Evolutionary conservation across 805 yeast genomes (phyloP).

Genomic region (Middelhovenomyces tepae): DNA sequence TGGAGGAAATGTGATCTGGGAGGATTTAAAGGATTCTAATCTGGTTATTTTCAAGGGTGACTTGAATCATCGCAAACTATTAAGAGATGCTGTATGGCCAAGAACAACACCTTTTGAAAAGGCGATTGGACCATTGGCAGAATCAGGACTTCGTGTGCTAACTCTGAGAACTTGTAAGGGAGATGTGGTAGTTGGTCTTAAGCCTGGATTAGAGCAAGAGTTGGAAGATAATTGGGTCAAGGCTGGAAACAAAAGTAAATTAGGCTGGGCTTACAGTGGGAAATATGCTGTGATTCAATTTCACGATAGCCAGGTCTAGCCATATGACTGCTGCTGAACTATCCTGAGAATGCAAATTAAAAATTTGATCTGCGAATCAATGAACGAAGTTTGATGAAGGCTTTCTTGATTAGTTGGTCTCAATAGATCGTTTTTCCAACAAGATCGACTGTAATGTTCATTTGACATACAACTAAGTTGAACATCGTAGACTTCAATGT

Average conservation of each 20-base stretch:
- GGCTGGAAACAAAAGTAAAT: slow-evolving; percentile 53
- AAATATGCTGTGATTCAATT: slow-evolving; percentile 87
- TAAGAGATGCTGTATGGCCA: slow-evolving; percentile 87
- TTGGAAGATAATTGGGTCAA: slow-evolving; percentile 51
- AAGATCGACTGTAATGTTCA: too few species aligned
- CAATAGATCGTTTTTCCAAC: too few species aligned
- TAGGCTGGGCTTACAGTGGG: slow-evolving; percentile 82
- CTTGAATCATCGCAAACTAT: slow-evolving; percentile 85
- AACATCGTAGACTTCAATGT: too few species aligned
- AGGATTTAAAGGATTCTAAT: slow-evolving; percentile 48
- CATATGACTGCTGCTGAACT: too few species aligned
- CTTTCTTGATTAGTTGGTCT: too few species aligned
- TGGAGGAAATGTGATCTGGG: slow-evolving; percentile 54
- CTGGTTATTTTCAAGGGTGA: slow-evolving; percentile 88
- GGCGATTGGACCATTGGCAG: slow-evolving; percentile 64
- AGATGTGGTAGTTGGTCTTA: slow-evolving; percentile 83
- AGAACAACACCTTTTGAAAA: slow-evolving; percentile 60
- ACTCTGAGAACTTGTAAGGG: slow-evolving; percentile 93
- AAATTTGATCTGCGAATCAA: too few species aligned
- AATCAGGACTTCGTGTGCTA: slow-evolving; percentile 53
- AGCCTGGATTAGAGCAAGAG: slow-evolving; percentile 60
- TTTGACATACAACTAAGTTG: too few species aligned
- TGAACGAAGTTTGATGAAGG: too few species aligned
- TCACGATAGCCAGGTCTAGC: slow-evolving; percentile 34
- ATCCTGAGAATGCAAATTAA: too few species aligned